phyloP scores from a whole-genome alignment of 177 flowering plant genomes.

The Telopea speciosissima region DNA sequence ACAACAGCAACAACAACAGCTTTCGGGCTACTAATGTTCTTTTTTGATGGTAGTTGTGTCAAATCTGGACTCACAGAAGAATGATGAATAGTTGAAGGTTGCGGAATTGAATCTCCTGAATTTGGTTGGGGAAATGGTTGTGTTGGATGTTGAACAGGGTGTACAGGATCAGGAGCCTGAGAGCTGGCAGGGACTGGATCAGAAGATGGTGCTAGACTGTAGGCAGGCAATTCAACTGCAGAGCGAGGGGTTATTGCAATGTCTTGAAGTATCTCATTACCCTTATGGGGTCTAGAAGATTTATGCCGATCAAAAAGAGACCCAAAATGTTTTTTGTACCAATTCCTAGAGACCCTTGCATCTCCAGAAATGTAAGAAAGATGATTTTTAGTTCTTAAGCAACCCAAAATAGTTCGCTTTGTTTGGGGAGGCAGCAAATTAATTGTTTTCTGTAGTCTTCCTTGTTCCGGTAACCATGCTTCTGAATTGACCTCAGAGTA shows the following conservation, averaged over 20 bases:
- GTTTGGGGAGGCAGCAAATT: constrained; percentile 37
- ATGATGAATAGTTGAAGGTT: constrained; percentile 15
- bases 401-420: constrained; percentile 42
- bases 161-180: constrained; percentile 13
- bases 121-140: constrained; percentile 23
- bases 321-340: constrained; percentile 37
- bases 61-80: constrained; percentile 22
- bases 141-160: constrained; percentile 17
- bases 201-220: constrained; percentile 26
- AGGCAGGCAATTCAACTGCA: constrained; percentile 9
- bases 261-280: background rate
- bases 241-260: constrained; percentile 15
- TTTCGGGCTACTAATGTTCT: constrained; percentile 15
- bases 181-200: constrained; percentile 24
- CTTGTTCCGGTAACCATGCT: constrained; percentile 17
- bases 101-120: constrained; percentile 8
- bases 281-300: constrained; percentile 15
- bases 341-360: constrained; percentile 27
- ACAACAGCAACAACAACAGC: constrained; percentile 58
- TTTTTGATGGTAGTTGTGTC: constrained; percentile 13
- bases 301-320: constrained; percentile 24
- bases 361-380: constrained; percentile 33
- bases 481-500: constrained; percentile 14
- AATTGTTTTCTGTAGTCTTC: constrained; percentile 25
- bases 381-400: constrained; percentile 36